Evolutionary conservation across 768 basidiomycete species (phyloP).

Genomic region (Grammothele lineata): DNA sequence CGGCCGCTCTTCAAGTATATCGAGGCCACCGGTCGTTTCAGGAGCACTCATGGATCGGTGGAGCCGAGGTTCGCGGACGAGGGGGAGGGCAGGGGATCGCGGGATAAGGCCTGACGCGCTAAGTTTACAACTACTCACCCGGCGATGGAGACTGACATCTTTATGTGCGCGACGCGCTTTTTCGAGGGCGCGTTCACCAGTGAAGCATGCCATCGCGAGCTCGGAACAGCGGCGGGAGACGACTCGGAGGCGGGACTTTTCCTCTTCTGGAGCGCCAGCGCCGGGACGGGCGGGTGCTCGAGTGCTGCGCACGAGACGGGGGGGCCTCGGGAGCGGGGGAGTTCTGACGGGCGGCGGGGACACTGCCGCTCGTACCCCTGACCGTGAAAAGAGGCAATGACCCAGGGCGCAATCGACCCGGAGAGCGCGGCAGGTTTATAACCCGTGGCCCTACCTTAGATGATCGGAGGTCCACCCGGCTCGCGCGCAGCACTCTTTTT

Average conservation of each 20-base stretch:
- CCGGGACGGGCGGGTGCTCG: not conserved
- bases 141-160: too few species aligned
- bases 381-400: not conserved
- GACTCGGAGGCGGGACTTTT: too few species aligned
- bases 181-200: too few species aligned
- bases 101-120: not conserved
- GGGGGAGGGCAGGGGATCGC: too few species aligned
- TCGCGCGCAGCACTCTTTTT: too few species aligned
- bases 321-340: not conserved
- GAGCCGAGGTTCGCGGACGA: not conserved
- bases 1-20: conserved; percentile 9
- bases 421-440: not conserved
- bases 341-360: not conserved
- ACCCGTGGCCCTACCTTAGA: not conserved
- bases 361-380: not conserved
- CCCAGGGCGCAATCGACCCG: not conserved
- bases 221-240: too few species aligned
- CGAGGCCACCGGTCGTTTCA: conserved; percentile 7
- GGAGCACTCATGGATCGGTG: not conserved
- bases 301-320: not conserved
- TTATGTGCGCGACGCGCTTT: too few species aligned
- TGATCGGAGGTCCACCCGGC: too few species aligned
- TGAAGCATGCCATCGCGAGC: too few species aligned
- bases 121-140: not conserved
- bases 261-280: not conserved